phyloP scores from a whole-genome alignment of 768 basidiomycete species.

The Tephrocybe rancida region DNA sequence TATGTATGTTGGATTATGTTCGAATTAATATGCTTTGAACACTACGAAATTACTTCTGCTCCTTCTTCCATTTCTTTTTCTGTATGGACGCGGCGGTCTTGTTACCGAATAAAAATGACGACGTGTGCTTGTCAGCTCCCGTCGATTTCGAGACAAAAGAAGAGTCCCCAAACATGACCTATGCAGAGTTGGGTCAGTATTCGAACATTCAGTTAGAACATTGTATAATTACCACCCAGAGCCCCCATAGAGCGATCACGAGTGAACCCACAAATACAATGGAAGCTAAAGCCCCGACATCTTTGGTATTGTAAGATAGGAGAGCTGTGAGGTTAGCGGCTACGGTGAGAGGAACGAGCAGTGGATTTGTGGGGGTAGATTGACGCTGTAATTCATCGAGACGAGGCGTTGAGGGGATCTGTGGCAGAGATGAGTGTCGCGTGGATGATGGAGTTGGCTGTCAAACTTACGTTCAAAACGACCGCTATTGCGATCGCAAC shows the following conservation, averaged over 20 bases:
- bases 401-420: conserved; percentile 52
- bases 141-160: conserved; percentile 66
- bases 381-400: conserved; percentile 29
- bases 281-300: conserved; percentile 58
- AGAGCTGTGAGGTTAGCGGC: conserved; percentile 59
- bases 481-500: conserved; percentile 56
- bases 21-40: background rate
- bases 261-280: conserved; percentile 51
- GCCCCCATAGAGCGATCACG: conserved; percentile 62
- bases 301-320: conserved; percentile 62
- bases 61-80: conserved; percentile 59
- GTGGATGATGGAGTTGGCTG: background rate
- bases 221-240: conserved; percentile 63
- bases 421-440: background rate
- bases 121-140: conserved; percentile 82
- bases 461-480: conserved; percentile 53
- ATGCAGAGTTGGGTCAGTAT: background rate
- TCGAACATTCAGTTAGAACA: conserved; percentile 4
- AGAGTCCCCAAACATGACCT: conserved; percentile 67
- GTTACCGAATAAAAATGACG: conserved; percentile 79
- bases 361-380: conserved; percentile 50
- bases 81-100: conserved; percentile 62
- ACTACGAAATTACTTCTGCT: conserved; percentile 28
- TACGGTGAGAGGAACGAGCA: conserved; percentile 61
- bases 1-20: background rate